Percentiles rank a stretch among this genome's conserved stretches.
phyloP scores from a whole-genome alignment of 306 rosid genomes.

The Sindora glabra region DNA sequence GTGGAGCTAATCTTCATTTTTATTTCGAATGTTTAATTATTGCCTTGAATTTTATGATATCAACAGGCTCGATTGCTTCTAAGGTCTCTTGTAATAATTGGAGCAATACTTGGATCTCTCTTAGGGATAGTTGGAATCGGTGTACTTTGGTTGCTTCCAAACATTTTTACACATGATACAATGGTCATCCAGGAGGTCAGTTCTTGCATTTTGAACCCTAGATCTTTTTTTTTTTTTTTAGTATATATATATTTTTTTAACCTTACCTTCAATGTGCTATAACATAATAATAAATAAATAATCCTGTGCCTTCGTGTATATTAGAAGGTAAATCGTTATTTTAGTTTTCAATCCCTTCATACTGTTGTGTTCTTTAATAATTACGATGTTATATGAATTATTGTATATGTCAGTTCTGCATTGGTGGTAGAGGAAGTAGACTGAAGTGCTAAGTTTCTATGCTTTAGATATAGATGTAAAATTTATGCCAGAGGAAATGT shows the following conservation, averaged over 20 bases:
- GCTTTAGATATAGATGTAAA: background rate
- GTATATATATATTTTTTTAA: too few species aligned
- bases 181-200: constrained; percentile 68
- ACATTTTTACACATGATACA: constrained; percentile 66
- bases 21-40: background rate
- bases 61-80: constrained; percentile 71
- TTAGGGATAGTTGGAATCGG: constrained; percentile 71
- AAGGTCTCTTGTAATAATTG: constrained; percentile 66
- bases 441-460: background rate
- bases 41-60: constrained; percentile 16
- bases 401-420: background rate
- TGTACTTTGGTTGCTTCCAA: constrained; percentile 74
- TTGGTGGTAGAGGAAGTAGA: background rate
- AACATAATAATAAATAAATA: background rate
- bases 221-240: background rate
- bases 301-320: background rate
- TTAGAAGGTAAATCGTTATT: background rate
- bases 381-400: background rate
- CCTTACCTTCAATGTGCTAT: background rate
- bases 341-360: background rate
- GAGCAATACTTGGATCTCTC: constrained; percentile 52
- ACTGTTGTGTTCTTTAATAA: background rate
- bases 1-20: background rate
- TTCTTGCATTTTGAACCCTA: constrained; percentile 10
- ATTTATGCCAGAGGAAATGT: background rate